These are phyloP conservation scores for Alopecurus myosuroides DNA, from an alignment of 176 grass and related monocot genomes.

Conservation along the genomic window DNA sequence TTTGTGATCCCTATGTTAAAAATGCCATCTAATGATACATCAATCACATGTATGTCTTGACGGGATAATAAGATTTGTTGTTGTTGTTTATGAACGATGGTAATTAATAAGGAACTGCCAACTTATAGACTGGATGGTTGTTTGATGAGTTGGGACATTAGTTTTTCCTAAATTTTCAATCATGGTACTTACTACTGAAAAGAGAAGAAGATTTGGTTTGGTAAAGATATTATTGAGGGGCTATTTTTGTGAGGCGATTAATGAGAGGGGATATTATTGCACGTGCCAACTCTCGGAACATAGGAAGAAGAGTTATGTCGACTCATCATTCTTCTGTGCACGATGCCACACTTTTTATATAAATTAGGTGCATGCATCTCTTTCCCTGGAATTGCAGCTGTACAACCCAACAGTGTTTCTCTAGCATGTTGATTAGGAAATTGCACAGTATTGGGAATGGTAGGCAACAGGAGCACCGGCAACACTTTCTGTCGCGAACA, in stretches of 20 bases:
- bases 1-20: too few relatives aligned
- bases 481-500: accelerated
- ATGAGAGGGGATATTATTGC: too few relatives aligned
- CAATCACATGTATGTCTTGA: too few relatives aligned
- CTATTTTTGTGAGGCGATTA: too few relatives aligned
- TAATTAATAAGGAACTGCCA: neutral
- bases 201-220: neutral
- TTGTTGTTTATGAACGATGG: too few relatives aligned
- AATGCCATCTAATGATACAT: too few relatives aligned
- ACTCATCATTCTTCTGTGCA: neutral
- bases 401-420: neutral
- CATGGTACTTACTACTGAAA: neutral
- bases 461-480: neutral
- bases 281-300: neutral
- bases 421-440: neutral
- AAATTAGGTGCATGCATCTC: neutral
- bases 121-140: neutral
- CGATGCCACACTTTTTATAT: neutral
- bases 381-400: neutral
- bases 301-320: too few relatives aligned
- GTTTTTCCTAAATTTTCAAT: neutral
- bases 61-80: too few relatives aligned
- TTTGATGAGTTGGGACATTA: neutral
- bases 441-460: neutral
- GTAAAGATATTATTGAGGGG: too few relatives aligned